Evolutionary conservation across 2,329 filamentous ascomycete species (phyloP), one percentile per base, ranked within the genome.

Genomic region (Talaromyces sp.): DNA sequence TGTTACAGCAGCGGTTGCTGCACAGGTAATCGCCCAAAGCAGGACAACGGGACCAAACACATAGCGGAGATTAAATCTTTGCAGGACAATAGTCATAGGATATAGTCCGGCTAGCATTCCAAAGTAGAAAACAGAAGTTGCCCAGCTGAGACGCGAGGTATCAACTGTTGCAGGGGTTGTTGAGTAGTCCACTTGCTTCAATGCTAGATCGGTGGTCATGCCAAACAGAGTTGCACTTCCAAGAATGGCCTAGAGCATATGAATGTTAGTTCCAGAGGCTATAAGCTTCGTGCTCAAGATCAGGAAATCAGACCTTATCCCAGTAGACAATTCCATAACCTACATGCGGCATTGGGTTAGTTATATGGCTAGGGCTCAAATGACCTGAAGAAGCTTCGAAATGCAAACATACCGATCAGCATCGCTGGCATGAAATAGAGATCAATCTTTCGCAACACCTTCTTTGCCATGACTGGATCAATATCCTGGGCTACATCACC

Each of bases 71-170:
- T 84, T 77, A 74, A 90, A 88, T 17, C 83, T 82, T 69, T 91
- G 88, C 1, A 90, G 76, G 0, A 82, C 76, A 54, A 87, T 89
- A 0, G 86, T 86, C 82, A 90, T 85, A 1, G 88, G 88, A 56
- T 90, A 91, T 3, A 89, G 75, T 0, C 88, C 88, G 0, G 82
- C 84, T 2, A 92, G 78, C 86, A 89, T 89, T 33, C 88, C 88
- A 60, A 91, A 90, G 75, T 91, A 91, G 75, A 91, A 91, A 63
- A 90, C 78, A 0, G 86, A 90, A 0, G 87, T 91, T 2, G 88
- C 88, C 88, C 88, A 91, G 60, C 82, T 86, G 24, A 91, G 80
- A 10, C 88, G 81, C 0, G 82, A 80, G 0, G 89, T 91, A 65
- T 88, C 82, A 14, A 81, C 82, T 0, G 80, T 81, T 0, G 82